Percentiles rank a stretch among this genome's conserved stretches.
Conservation (phyloP, 257 asterid species). For the Rauvolfia tetraphylla region DNA sequence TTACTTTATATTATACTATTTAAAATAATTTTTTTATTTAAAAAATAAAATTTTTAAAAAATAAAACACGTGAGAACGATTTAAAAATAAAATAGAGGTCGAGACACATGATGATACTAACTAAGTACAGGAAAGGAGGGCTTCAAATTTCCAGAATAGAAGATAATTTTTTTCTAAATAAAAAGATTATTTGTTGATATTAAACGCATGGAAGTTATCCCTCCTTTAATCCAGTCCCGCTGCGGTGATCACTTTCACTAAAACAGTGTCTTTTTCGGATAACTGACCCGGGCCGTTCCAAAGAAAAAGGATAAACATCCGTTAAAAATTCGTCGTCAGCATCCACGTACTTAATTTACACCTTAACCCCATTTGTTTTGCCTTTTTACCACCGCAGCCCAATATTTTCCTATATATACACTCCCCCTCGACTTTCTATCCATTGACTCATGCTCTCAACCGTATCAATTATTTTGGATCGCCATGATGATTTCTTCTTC, state of each 20-base stretch:
- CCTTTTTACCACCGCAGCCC: background rate
- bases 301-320: slow-evolving; percentile 2
- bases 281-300: background rate
- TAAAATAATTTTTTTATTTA: too few species aligned
- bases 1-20: too few species aligned
- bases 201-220: background rate
- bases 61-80: too few species aligned
- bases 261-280: slow-evolving; percentile 1
- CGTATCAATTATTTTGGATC: background rate
- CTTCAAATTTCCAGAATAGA: too few species aligned
- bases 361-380: background rate
- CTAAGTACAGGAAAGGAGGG: too few species aligned
- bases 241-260: background rate
- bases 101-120: too few species aligned
- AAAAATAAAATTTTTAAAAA: too few species aligned
- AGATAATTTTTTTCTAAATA: too few species aligned
- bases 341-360: background rate
- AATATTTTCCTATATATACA: slow-evolving; percentile 3
- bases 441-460: background rate
- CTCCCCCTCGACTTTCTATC: too few species aligned
- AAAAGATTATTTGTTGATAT: too few species aligned
- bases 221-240: too few species aligned
- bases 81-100: too few species aligned
- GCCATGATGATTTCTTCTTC: slow-evolving; percentile 12
- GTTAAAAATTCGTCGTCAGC: background rate